A percentile compares a stretch with the other conserved stretches of the same genome.
phyloP scores from a whole-genome alignment of 805 yeast genomes.

The Pichia ethanolica region DNA sequence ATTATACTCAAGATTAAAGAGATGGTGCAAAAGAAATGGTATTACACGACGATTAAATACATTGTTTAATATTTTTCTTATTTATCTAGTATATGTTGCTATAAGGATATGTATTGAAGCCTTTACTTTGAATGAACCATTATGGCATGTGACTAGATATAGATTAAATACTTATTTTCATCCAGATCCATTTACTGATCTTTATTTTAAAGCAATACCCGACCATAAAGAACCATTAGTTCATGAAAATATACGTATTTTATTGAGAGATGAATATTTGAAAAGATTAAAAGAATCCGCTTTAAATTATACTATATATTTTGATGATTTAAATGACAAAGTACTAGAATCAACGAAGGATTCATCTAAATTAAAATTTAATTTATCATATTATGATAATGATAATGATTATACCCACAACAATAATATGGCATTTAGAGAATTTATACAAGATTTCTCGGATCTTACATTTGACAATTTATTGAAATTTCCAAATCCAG shows the following conservation, averaged over 20 bases:
- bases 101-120: background rate
- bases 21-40: background rate
- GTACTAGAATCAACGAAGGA: background rate
- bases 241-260: constrained; percentile 5
- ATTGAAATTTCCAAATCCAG: constrained; percentile 13
- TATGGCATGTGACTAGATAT: constrained; percentile 11
- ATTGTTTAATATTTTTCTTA: background rate
- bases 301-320: constrained; percentile 4
- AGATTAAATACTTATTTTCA: background rate
- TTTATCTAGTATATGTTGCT: background rate
- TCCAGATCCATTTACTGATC: background rate
- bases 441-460: constrained; percentile 11
- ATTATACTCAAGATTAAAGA: background rate
- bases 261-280: constrained; percentile 10
- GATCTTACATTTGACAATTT: constrained; percentile 9
- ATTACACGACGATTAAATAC: background rate
- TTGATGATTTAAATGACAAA: background rate
- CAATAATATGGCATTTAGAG: background rate
- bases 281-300: constrained; percentile 7
- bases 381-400: background rate
- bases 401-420: too few relatives aligned
- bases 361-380: background rate
- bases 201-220: background rate
- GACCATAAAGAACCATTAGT: background rate
- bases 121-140: background rate